Percentiles rank a stretch among this genome's conserved stretches.
Evolutionary conservation across 768 basidiomycete genomes (phyloP).

Genomic region (Leucogyrophana mollusca): DNA sequence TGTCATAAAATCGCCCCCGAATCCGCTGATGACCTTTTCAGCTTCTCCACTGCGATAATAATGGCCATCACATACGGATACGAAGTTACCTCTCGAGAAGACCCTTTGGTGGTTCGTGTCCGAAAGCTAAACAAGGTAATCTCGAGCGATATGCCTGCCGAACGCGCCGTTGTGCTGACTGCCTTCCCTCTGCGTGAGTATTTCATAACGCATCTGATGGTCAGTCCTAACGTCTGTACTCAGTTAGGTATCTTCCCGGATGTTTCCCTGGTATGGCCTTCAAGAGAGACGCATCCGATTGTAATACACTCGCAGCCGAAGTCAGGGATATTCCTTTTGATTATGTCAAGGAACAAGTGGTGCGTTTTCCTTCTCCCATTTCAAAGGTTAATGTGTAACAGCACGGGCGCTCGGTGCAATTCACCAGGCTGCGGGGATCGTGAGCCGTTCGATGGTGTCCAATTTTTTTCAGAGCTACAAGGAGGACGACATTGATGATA

Average conservation of each 20-base stretch:
- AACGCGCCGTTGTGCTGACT: conserved; percentile 17
- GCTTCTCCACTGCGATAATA: conserved; percentile 19
- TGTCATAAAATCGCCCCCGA: neutral
- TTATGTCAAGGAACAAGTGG: conserved; percentile 24
- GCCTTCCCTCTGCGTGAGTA: conserved; percentile 27
- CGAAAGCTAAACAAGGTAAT: conserved; percentile 13
- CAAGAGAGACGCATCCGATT: conserved; percentile 15
- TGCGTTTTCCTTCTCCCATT: neutral
- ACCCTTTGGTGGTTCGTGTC: conserved; percentile 23
- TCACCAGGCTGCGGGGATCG: conserved; percentile 17
- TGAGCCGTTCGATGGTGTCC: conserved; percentile 19
- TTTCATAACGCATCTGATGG: neutral
- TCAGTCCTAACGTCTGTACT: neutral
- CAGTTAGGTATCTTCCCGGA: conserved; percentile 25
- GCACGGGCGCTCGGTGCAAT: neutral
- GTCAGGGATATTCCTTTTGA: conserved; percentile 16
- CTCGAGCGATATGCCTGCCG: conserved; percentile 12
- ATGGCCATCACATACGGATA: conserved; percentile 27
- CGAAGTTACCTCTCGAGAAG: conserved; percentile 18
- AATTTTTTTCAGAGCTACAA: conserved; percentile 6
- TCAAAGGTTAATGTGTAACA: neutral
- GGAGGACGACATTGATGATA: conserved; percentile 1
- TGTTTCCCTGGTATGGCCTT: conserved; percentile 34
- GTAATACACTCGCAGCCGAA: conserved; percentile 20
- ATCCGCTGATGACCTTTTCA: conserved; percentile 7